Percentiles rank a stretch among this genome's conserved stretches.
Evolutionary conservation across 306 rosid genomes (phyloP).

Genomic region (Dryas drummondii): DNA sequence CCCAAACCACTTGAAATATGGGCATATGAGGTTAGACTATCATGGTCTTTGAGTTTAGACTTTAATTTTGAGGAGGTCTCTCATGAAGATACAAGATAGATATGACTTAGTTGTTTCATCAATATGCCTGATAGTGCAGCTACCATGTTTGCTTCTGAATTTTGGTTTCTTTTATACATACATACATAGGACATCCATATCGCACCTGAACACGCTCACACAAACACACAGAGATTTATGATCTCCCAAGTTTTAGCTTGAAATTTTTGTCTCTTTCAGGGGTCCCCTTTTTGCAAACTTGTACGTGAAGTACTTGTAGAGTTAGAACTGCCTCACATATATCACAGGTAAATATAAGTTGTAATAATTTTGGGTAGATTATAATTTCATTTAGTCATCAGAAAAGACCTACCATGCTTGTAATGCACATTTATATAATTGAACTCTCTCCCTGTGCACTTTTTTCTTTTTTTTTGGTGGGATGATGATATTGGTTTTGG

Average conservation of each 20-base stretch:
- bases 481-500: not conserved
- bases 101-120: not conserved
- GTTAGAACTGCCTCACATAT: slow-evolving; percentile 87
- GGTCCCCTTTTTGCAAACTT: slow-evolving; percentile 95
- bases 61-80: not conserved
- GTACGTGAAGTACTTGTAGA: slow-evolving; percentile 93
- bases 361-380: not conserved
- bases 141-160: slow-evolving; percentile 7
- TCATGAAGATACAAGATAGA: not conserved
- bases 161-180: not conserved
- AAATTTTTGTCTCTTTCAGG: slow-evolving; percentile 50
- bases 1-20: slow-evolving; percentile 82
- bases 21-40: slow-evolving; percentile 83
- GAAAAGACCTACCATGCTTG: not conserved
- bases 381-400: not conserved
- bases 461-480: not conserved
- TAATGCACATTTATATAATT: not conserved
- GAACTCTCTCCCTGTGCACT: not conserved
- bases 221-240: not conserved
- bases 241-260: slow-evolving; percentile 16
- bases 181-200: not conserved
- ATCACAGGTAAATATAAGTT: slow-evolving; percentile 43
- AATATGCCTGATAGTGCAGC: slow-evolving; percentile 15
- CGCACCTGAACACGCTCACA: not conserved
- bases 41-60: slow-evolving; percentile 1